Conservation (phyloP, 2,329 filamentous ascomycete genomes). For the Calonectria multiphialidica region DNA sequence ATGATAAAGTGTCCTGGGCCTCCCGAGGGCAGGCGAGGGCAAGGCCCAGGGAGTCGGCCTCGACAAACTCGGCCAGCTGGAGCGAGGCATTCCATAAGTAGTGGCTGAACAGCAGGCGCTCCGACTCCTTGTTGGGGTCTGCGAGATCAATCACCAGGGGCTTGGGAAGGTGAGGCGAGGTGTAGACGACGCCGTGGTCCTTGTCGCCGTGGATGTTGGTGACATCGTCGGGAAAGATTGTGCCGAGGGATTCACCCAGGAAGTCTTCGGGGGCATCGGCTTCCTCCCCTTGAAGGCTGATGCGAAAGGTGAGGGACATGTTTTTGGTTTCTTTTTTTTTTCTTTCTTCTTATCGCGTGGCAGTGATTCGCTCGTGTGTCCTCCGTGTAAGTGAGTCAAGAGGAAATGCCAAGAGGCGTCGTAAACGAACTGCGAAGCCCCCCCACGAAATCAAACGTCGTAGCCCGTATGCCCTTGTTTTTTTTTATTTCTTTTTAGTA, state of each 20-base stretch:
- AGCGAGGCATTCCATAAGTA: slow-evolving; percentile 79
- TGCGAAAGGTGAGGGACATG: slow-evolving; percentile 57
- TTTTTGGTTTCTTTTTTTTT: background rate
- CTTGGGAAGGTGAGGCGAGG: slow-evolving; percentile 61
- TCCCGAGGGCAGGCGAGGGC: slow-evolving; percentile 30
- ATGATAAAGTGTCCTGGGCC: slow-evolving; percentile 39
- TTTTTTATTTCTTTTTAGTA: no score
- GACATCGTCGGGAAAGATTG: slow-evolving; percentile 77
- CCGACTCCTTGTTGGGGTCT: slow-evolving; percentile 63
- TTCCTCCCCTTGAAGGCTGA: slow-evolving; percentile 42
- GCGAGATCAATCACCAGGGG: slow-evolving; percentile 59
- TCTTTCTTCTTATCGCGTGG: no score
- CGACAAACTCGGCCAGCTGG: slow-evolving; percentile 67
- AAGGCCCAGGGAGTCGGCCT: slow-evolving; percentile 57
- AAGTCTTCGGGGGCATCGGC: slow-evolving; percentile 66
- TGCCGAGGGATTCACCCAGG: slow-evolving; percentile 68
- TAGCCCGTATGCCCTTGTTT: background rate
- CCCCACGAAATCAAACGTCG: background rate
- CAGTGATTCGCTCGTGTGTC: no score
- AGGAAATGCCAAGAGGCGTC: background rate
- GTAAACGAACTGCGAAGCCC: background rate
- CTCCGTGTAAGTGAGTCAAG: background rate
- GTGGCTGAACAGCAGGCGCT: slow-evolving; percentile 75
- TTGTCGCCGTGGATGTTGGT: slow-evolving; percentile 75
- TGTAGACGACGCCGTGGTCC: slow-evolving; percentile 69